Percentiles rank a stretch among this genome's conserved stretches.
phyloP scores from a whole-genome alignment of 805 yeast genomes.

The Candida easanensis region DNA sequence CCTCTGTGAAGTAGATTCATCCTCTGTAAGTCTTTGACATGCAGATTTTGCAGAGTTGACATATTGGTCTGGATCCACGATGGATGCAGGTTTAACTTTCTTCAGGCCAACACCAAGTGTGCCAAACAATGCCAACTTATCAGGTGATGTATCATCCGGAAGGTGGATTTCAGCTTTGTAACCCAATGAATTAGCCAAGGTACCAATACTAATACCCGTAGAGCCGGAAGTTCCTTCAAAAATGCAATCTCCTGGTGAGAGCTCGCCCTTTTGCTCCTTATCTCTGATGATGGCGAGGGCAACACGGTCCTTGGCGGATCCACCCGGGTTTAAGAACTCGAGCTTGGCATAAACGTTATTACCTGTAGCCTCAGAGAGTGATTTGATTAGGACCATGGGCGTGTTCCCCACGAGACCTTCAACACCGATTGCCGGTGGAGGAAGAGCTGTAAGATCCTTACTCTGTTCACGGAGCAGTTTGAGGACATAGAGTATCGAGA shows the following conservation, averaged over 20 bases:
- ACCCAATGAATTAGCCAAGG: constrained; percentile 85
- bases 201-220: constrained; percentile 91
- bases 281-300: constrained; percentile 78
- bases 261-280: constrained; percentile 57
- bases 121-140: constrained; percentile 68
- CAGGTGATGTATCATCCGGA: constrained; percentile 90
- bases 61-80: constrained; percentile 90
- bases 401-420: constrained; percentile 88
- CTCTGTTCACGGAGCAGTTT: constrained; percentile 3
- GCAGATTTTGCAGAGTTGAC: constrained; percentile 80
- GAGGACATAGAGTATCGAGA: constrained; percentile 13
- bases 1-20: constrained; percentile 33
- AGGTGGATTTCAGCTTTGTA: constrained; percentile 89
- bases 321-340: constrained; percentile 88
- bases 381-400: constrained; percentile 71
- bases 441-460: constrained; percentile 18
- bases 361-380: constrained; percentile 71
- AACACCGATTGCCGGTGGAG: constrained; percentile 49
- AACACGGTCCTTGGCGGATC: constrained; percentile 93
- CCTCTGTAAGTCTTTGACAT: constrained; percentile 46
- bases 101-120: constrained; percentile 81
- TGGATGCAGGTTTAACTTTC: constrained; percentile 90
- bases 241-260: constrained; percentile 65
- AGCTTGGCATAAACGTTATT: constrained; percentile 83
- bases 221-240: constrained; percentile 97